Conservation (phyloP, 306 rosid species). For the Castanopsis chinensis region DNA sequence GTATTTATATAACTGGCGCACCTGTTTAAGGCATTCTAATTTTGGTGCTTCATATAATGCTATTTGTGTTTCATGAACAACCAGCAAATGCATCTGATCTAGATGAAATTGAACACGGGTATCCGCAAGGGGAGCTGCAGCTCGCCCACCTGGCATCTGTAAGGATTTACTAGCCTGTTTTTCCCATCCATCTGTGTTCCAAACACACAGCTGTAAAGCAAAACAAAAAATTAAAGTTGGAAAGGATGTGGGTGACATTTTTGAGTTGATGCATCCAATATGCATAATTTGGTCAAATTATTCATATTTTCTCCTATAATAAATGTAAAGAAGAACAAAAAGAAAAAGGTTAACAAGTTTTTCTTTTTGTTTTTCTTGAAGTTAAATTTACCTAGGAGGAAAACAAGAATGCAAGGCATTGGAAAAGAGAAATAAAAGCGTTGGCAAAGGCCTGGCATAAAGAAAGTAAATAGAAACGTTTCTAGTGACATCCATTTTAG, state of each 20-base stretch:
- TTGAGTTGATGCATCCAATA: background rate
- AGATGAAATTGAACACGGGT: conserved; percentile 92
- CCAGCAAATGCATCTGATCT: conserved; percentile 88
- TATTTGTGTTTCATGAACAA: conserved; percentile 94
- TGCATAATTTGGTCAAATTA: background rate
- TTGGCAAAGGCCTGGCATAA: background rate
- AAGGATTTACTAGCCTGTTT: conserved; percentile 72
- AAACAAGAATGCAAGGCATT: background rate
- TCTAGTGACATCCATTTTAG: background rate
- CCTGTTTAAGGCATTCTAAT: conserved; percentile 92
- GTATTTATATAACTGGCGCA: conserved; percentile 19
- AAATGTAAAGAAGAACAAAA: background rate
- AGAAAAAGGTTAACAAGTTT: background rate
- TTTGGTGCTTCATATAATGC: conserved; percentile 91
- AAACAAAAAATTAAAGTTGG: conserved; percentile 8
- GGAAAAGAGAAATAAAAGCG: background rate
- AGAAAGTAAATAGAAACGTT: background rate
- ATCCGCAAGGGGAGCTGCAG: conserved; percentile 72
- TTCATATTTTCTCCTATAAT: background rate
- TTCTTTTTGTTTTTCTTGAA: background rate
- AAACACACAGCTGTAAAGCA: conserved; percentile 81
- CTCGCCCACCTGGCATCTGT: conserved; percentile 69
- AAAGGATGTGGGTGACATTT: background rate
- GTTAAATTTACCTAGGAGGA: background rate
- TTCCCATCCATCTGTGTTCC: conserved; percentile 99